Percentiles rank a stretch among this genome's conserved stretches.
Evolutionary conservation across 495 filamentous ascomycete genomes (phyloP).

Genomic region (Talaromyces adpressus): DNA sequence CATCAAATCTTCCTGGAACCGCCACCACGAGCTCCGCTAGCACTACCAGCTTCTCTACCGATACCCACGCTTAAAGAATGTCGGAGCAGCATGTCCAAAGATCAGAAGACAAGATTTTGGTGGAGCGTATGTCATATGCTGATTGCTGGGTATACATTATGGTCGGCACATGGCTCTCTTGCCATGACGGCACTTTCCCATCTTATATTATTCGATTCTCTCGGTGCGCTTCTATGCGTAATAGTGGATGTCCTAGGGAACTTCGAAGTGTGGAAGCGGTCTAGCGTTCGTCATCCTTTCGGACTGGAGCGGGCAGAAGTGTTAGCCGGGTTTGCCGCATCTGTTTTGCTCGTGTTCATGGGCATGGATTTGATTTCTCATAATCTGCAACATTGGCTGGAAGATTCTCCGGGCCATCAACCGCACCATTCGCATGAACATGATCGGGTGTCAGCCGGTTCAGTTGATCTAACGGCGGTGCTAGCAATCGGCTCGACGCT

Average conservation of each 20-base stretch:
- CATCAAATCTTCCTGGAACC: slow-evolving; percentile 97
- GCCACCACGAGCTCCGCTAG: slow-evolving; percentile 77
- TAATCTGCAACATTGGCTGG: slow-evolving; percentile 80
- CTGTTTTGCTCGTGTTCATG: slow-evolving; percentile 90
- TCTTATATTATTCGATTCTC: slow-evolving; percentile 87
- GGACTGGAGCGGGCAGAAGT: slow-evolving; percentile 89
- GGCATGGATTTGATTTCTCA: slow-evolving; percentile 92
- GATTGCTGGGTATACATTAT: slow-evolving; percentile 75
- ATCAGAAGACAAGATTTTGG: slow-evolving; percentile 72
- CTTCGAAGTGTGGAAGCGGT: slow-evolving; percentile 96
- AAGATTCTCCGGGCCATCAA: slow-evolving; percentile 49
- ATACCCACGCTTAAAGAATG: slow-evolving; percentile 88
- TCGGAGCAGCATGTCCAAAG: slow-evolving; percentile 73
- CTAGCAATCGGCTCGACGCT: slow-evolving; percentile 84
- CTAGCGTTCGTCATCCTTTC: slow-evolving; percentile 88
- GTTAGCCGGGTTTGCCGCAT: slow-evolving; percentile 94
- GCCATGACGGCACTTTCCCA: slow-evolving; percentile 91
- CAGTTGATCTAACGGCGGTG: slow-evolving; percentile 73
- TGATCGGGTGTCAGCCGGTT: slow-evolving; percentile 62
- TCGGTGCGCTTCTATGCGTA: slow-evolving; percentile 89
- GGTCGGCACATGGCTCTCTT: slow-evolving; percentile 77
- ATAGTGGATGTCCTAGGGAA: slow-evolving; percentile 87
- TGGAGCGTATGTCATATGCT: slow-evolving; percentile 88
- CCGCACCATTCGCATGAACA: slow-evolving; percentile 65
- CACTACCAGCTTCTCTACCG: slow-evolving; percentile 86